Evolutionary conservation across 1,139 yeast genomes (phyloP), one percentile per base, ranked within the genome.

Genomic region (Taphrina pruni): DNA sequence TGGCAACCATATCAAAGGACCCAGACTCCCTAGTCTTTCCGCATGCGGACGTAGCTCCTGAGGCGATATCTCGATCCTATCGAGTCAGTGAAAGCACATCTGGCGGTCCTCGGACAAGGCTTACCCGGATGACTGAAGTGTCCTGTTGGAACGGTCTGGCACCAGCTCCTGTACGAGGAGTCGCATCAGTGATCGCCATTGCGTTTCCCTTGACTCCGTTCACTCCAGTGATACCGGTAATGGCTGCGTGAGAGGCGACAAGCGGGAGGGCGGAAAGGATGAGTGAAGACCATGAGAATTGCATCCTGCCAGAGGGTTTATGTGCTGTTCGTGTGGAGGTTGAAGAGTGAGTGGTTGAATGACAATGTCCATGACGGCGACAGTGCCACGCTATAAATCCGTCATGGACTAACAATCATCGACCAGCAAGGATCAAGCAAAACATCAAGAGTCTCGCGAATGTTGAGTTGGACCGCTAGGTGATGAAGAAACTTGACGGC

Each of bases 91-190:
- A 8, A 35, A 8, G 20, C 58, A 9, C n/a, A 9, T 35, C 21
- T 12, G 17, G 6, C n/a, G 2, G 2, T 26, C 4, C 9, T n/a
- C 12, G 2, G 45, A 12, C 21, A 17, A 4, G 12, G 43, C 58
- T 35, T 54, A 54, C 58, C 14, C 67, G 43, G 35, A 64, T 64
- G 54, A 64, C 67, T 14, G 67, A 64, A 26, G 67, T 64, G 58
- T 64, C 67, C 21, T 56, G 48, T 35, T 64, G 67, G 17, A 57
- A 56, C 6, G 61, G 55, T 32, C 61, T n/a, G 21, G 62, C 62
- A 12, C 67, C 67, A 2, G 67, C 67, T 38, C 61, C 52, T 12
- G 56, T 46, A 21, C 67, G 48, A 7, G 67, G 60, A n/a, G 57
- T 55, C 20, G 55, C 26, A 21, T 55, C 61, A 6, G 58, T 46